Conservation (phyloP, 2,329 filamentous ascomycete genomes). For the Ophiostoma perfectum region DNA sequence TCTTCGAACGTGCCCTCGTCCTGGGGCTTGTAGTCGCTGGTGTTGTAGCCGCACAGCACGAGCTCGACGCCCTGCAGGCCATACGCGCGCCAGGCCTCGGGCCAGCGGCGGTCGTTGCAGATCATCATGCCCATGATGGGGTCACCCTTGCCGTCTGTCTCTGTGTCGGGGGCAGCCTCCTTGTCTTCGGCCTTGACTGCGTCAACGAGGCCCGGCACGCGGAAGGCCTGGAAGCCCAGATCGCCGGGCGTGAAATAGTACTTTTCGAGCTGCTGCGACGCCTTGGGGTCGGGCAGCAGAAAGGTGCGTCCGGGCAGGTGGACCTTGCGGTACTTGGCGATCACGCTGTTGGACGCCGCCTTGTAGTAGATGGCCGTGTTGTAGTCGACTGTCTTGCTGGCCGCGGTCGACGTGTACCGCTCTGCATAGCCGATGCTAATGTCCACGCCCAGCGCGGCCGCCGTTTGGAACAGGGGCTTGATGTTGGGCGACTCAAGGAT, state of each 20-base stretch:
- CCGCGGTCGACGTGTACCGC: constrained; percentile 32
- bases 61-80: constrained; percentile 47
- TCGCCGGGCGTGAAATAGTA: constrained; percentile 49
- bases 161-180: constrained; percentile 40
- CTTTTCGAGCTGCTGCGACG: constrained; percentile 52
- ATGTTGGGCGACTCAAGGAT: constrained; percentile 40
- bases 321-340: constrained; percentile 52
- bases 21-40: constrained; percentile 43
- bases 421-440: constrained; percentile 51
- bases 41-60: constrained; percentile 43
- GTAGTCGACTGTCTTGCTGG: constrained; percentile 38
- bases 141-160: neutral
- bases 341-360: constrained; percentile 36
- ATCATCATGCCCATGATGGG: constrained; percentile 51
- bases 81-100: constrained; percentile 47
- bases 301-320: constrained; percentile 51
- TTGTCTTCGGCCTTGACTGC: constrained; percentile 7
- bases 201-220: constrained; percentile 42
- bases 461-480: constrained; percentile 45
- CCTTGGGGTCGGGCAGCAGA: constrained; percentile 41
- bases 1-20: constrained; percentile 34
- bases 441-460: constrained; percentile 44
- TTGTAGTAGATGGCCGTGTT: constrained; percentile 51
- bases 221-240: constrained; percentile 49
- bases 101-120: constrained; percentile 50